phyloP scores from a whole-genome alignment of 2,329 filamentous ascomycete genomes.

The Madurella fahalii region DNA sequence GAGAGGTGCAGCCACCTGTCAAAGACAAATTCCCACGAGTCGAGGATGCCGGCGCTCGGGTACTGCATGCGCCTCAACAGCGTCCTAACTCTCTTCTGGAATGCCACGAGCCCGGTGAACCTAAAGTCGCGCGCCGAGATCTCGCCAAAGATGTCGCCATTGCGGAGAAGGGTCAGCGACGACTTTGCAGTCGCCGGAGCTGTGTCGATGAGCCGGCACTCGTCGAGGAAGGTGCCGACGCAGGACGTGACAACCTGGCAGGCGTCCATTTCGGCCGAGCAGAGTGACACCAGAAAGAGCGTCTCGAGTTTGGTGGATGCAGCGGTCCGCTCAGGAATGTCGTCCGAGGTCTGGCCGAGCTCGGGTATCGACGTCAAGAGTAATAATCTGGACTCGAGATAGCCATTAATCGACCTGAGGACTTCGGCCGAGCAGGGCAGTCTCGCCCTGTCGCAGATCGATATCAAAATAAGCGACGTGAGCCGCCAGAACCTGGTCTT shows the following conservation, averaged over 20 bases:
- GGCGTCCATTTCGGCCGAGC: slow-evolving; percentile 60
- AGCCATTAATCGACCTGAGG: slow-evolving; percentile 49
- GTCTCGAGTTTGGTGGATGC: slow-evolving; percentile 58
- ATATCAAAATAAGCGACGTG: slow-evolving; percentile 46
- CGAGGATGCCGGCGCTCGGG: slow-evolving; percentile 62
- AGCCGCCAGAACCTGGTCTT: slow-evolving; percentile 49
- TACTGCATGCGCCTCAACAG: slow-evolving; percentile 57
- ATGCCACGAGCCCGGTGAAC: slow-evolving; percentile 65
- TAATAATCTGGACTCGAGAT: slow-evolving; percentile 51
- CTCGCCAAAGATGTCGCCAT: slow-evolving; percentile 57
- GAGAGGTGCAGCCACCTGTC: slow-evolving; percentile 61
- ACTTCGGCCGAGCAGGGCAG: slow-evolving; percentile 41
- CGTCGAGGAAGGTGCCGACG: slow-evolving; percentile 59
- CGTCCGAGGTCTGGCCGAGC: slow-evolving; percentile 49
- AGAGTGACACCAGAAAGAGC: slow-evolving; percentile 58
- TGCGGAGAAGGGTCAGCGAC: slow-evolving; percentile 52
- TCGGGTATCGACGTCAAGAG: slow-evolving; percentile 51
- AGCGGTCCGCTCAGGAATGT: slow-evolving; percentile 50
- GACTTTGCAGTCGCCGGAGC: slow-evolving; percentile 48
- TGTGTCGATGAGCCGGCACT: slow-evolving; percentile 52
- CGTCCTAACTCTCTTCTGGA: slow-evolving; percentile 61
- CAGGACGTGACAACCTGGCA: slow-evolving; percentile 62
- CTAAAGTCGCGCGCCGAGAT: slow-evolving; percentile 61
- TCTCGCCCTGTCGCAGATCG: slow-evolving; percentile 47
- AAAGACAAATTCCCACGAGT: slow-evolving; percentile 64